Conservation (phyloP, 2,329 filamentous ascomycete species). For the Cercospora berteroae region DNA sequence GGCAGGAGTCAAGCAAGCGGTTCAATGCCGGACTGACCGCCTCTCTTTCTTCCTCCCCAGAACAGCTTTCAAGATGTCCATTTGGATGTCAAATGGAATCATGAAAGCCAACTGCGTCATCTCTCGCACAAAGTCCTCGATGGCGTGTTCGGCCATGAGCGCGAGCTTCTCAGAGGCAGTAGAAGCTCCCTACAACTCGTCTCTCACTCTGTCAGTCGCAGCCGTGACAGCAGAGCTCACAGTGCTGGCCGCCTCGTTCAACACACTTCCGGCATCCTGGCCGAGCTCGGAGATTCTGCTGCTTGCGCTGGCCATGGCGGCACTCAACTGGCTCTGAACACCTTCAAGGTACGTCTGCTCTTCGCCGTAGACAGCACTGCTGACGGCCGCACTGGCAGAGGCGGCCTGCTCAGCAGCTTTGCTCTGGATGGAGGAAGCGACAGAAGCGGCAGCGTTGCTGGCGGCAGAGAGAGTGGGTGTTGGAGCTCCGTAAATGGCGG, state of each 20-base stretch:
- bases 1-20: background rate
- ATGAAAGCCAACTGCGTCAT: background rate
- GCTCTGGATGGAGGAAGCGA: slow-evolving; percentile 48
- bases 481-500: slow-evolving; percentile 57
- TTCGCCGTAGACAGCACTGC: slow-evolving; percentile 50
- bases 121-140: background rate
- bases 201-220: background rate
- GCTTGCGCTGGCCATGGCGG: slow-evolving; percentile 47
- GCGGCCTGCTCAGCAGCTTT: slow-evolving; percentile 45
- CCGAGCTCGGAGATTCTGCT: slow-evolving; percentile 44
- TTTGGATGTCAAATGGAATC: background rate
- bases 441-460: slow-evolving; percentile 45
- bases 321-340: slow-evolving; percentile 43
- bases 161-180: background rate
- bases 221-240: background rate
- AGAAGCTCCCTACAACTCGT: background rate
- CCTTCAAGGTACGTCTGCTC: slow-evolving; percentile 53
- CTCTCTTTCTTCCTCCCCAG: background rate
- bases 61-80: background rate
- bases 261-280: slow-evolving; percentile 34
- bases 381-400: slow-evolving; percentile 49
- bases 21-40: background rate
- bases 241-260: slow-evolving; percentile 32
- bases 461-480: slow-evolving; percentile 49
- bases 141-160: background rate